Evolutionary conservation across 106 monocot genomes (phyloP), one percentile per base, ranked within the genome.

Genomic region (Dactylorhiza incarnata): DNA sequence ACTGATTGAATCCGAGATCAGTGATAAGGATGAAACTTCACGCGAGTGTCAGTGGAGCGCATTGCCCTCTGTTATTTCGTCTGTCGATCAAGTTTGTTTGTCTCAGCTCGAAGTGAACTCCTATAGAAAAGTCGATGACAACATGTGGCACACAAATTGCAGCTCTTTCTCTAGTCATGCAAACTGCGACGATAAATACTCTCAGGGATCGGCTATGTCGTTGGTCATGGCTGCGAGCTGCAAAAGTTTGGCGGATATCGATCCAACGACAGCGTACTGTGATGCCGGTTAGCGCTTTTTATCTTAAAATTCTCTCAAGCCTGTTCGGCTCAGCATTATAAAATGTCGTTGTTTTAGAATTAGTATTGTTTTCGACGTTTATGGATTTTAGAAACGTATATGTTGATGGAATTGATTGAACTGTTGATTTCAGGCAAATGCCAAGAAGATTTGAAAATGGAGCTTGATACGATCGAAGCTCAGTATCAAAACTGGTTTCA

Each of bases 401-500:
- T 65, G 12, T 12, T 65, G 6, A 74, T 12, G 45, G 24, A 44
- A 43, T 17, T 43, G 22, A 3, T 54, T 13, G 9, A 20, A 17
- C 16, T 54, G 9, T 45, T 7, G 9, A 1, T 45, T 54, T 44
- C 43, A 51, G 84, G 85, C 0, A 78, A 84, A 74, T 61, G 75
- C 13, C 78, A 79, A 19, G 77, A 84, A 23, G 82, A 78, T n/a
- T 49, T 92, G 51, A 84, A 78, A 65, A 46, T 37, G 16, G 91
- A 89, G 74, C 63, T 88, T 79, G 84, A 84, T 23, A 55, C 68
- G 63, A 92, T 92, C 73, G 84, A 89, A 77, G 68, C 78, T 74
- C 86, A 84, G 47, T 92, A 86, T 45, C 61, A 79, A 23, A 70
- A 48, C 10, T 81, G 77, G 76, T 82, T 88, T 47, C 47, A 63